Evolutionary conservation across 2,329 filamentous ascomycete species (phyloP), one percentile per base, ranked within the genome.

Genomic region (Nigrospora oryzae): DNA sequence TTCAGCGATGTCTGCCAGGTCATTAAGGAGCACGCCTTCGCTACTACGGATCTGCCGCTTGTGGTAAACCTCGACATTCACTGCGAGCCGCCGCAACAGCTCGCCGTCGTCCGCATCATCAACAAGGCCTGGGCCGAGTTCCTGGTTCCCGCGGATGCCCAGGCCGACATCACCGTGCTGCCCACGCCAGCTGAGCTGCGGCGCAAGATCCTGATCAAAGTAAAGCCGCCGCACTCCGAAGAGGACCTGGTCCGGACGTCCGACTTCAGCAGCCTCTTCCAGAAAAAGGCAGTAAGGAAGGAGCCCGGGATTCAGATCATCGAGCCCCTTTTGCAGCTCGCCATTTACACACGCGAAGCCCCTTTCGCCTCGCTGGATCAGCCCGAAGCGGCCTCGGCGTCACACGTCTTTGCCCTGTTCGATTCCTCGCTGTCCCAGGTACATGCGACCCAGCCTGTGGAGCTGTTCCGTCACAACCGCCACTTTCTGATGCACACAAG

Each of bases 41-140:
- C 75, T 3, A 77, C 71, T 5, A 84, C 79, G 19, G 83, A 91
- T 49, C 69, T 95, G 15, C 93, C 91, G 0, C 70, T 97, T n/a
- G 90, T 97, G 48, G 84, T 95, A 55, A 95, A 88, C 58, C 75
- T 97, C 31, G 93, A 97, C 63, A 87, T 96, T 0, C 93, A 97
- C 67, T 89, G 89, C 51, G 74, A 73, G 49, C 67, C 79, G 0
- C 76, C 84, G 46, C 91, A 97, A 64, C 91, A 97, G 62, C 77
- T 85, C 51, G 75, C 83, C 46, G 95, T 97, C 88, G 89, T 95
- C 5, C 75, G 86, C 49, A 95, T 97, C 56, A 96, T 97, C 81
- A 75, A 81, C 51, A 79, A 93, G 50, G 79, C 80, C 23, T 97
- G 89, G 88, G 73, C 73, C 14, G 83, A 74, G 1, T 70, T 97